Conservation (phyloP, 305 asterid genomes). For the Fraxinus ornus region DNA sequence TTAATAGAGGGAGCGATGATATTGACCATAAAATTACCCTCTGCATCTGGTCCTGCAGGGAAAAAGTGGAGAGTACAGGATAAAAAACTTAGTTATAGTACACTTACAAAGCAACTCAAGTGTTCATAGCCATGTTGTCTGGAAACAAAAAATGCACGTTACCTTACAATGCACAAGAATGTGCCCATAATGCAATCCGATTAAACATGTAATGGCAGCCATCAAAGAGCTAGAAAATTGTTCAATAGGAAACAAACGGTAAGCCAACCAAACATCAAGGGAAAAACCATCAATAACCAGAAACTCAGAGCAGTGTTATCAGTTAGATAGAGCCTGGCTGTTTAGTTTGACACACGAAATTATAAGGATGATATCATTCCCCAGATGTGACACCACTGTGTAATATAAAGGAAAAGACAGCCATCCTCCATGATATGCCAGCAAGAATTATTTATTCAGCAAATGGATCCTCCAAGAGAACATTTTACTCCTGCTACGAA, state of each 20-base stretch:
- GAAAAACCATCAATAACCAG: slow-evolving; percentile 2
- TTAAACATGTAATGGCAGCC: slow-evolving; percentile 78
- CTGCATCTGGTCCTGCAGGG: slow-evolving; percentile 55
- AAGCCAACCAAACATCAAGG: slow-evolving; percentile 17
- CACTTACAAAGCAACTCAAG: slow-evolving; percentile 15
- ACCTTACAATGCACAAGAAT: slow-evolving; percentile 75
- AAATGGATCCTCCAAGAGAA: neutral
- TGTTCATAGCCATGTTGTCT: slow-evolving; percentile 4
- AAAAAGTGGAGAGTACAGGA: slow-evolving; percentile 21
- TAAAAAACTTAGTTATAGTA: slow-evolving; percentile 13
- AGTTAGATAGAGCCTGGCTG: neutral
- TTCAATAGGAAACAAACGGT: slow-evolving; percentile 25
- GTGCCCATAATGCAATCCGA: slow-evolving; percentile 86
- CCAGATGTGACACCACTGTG: neutral
- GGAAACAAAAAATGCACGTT: slow-evolving; percentile 24
- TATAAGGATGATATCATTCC: neutral
- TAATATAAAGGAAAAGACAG: neutral
- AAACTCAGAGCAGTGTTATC: slow-evolving; percentile 10
- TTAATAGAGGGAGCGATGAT: slow-evolving; percentile 57
- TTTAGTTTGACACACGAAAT: neutral
- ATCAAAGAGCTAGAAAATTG: slow-evolving; percentile 62
- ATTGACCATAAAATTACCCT: slow-evolving; percentile 58
- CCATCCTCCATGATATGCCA: neutral
- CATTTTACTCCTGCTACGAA: neutral
- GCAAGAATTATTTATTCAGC: neutral